A percentile compares a stretch with the other conserved stretches of the same genome.
Conservation (phyloP, 78 protist genomes). For the Speleostelium caveatum region DNA sequence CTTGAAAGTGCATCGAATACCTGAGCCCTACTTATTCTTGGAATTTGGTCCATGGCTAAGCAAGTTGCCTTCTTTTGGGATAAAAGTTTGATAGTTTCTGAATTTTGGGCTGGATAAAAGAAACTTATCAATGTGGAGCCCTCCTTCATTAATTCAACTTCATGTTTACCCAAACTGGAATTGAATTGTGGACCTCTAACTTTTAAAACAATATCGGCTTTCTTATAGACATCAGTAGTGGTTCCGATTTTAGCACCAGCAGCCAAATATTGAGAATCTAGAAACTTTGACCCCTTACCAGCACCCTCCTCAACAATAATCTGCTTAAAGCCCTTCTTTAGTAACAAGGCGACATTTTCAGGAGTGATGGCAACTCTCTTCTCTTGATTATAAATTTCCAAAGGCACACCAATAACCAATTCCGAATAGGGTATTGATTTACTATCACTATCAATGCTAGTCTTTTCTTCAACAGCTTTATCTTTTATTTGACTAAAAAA, state of each 20-base stretch:
- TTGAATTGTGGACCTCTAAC: slow-evolving; percentile 74
- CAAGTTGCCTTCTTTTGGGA: slow-evolving; percentile 72
- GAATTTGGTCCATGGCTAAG: slow-evolving; percentile 95
- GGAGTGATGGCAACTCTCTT: slow-evolving; percentile 86
- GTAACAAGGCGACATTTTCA: slow-evolving; percentile 52
- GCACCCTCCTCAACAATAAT: slow-evolving; percentile 78
- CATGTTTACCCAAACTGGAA: slow-evolving; percentile 52
- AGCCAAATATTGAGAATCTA: slow-evolving; percentile 56
- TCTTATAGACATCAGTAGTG: slow-evolving; percentile 4
- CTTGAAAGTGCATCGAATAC: slow-evolving; percentile 95
- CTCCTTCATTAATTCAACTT: slow-evolving; percentile 60
- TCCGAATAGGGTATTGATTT: slow-evolving; percentile 22
- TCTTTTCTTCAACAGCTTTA: too few relatives aligned
- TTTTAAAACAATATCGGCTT: slow-evolving; percentile 80
- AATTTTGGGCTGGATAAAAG: slow-evolving; percentile 72
- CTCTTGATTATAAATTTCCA: slow-evolving; percentile 66
- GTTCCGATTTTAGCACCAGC: slow-evolving; percentile 77
- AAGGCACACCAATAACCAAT: slow-evolving; percentile 81
- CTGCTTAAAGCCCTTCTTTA: slow-evolving; percentile 81
- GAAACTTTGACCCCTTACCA: slow-evolving; percentile 76
- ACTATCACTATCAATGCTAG: too few relatives aligned
- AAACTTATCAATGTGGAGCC: slow-evolving; percentile 80
- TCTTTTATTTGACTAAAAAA: too few relatives aligned
- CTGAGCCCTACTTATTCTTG: slow-evolving; percentile 95
- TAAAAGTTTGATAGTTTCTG: slow-evolving; percentile 18